Evolutionary conservation across 805 yeast genomes (phyloP), one percentile per base, ranked within the genome.

Genomic region (Cyberlindnera nakhonratchasimensis): DNA sequence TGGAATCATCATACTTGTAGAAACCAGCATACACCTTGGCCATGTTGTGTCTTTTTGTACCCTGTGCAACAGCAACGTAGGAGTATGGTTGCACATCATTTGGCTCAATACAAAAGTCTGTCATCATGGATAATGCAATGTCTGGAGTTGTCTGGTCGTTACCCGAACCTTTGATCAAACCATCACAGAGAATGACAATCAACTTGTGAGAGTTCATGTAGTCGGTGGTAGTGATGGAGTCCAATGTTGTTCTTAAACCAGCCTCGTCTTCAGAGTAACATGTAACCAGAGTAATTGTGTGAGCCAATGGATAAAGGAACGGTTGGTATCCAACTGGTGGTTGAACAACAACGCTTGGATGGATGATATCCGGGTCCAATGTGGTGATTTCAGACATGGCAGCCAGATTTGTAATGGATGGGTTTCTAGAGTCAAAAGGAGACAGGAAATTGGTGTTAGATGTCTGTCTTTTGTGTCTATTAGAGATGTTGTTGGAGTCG

Each of bases 21-120:
- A 86, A 93, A 0, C 99, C 99, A 11, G 96, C 82, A 58, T 88
- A 91, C 3, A 91, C 89, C 64, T 90, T 91, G 22, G 99, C 97
- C 96, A 90, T 89, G 62, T 93, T 93, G 60, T 93, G 99, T 61
- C 99, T 82, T 67, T 88, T 93, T 4, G 86, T 55, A 53, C 99
- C 99, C 54, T 85, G 85, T 3, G 96, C 96, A 30, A 93, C 97
- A 7, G 98, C 95, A 28, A 93, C 96, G 61, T 93, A 91, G 0
- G 97, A 89, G 57, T 80, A 73, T 0, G 97, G 77, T 58, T 77
- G 65, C 6, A 88, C 96, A 13, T 86, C 80, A 16, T 87, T 95
- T 9, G 72, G 74, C 1, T 87, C 85, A 26, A 74, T 70, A 7
- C 77, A 72, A 53, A 89, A 77, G 55, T 84, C 88, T 10, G 82